Evolutionary conservation across 495 filamentous ascomycete genomes (phyloP), one percentile per base, ranked within the genome.

Genomic region (Aspergillus asperescens): DNA sequence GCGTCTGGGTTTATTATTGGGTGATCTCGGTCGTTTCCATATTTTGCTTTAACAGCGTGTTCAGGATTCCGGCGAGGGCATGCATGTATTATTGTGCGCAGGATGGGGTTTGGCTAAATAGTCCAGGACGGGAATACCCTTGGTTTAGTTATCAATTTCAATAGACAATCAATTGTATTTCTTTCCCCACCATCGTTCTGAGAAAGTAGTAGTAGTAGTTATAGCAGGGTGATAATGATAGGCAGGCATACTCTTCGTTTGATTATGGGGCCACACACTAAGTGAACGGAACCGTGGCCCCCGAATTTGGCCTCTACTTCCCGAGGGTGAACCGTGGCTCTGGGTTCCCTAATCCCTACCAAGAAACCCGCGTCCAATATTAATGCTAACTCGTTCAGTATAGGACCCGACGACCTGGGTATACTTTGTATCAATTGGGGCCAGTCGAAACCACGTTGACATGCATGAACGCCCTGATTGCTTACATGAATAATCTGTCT

Each of bases 311-410:
- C 20, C 20, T 42, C n/a, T 25, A 22, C 39, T 71, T 65, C 67
- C 69, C 65, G 67, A 61, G 44, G 15, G 37, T 63, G 70, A 74
- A 74, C 71, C 71, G 66, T 69, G 67, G 69, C 60, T 62, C 66
- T 68, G 71, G 71, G 67, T 60, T 69, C 52, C 28, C 38, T 53
- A 50, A 27, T 22, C 28, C 61, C 29, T 56, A 50, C 46, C 41
- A 28, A 41, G 27, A 10, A 46, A 20, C 27, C 42, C 23, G 50
- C 56, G 43, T 51, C 42, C 46, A 50, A 48, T 44, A 38, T 24
- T 41, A 18, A 56, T 52, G 27, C 48, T 54, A 37, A 59, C 52
- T 48, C 48, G 24, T 42, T 53, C 52, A 48, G 40, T 27, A 39
- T 20, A 20, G 49, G 58, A 63, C 67, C 69, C 68, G 64, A 60